phyloP scores from a whole-genome alignment of 2,329 filamentous ascomycete genomes.

The Aspergillus sp. region DNA sequence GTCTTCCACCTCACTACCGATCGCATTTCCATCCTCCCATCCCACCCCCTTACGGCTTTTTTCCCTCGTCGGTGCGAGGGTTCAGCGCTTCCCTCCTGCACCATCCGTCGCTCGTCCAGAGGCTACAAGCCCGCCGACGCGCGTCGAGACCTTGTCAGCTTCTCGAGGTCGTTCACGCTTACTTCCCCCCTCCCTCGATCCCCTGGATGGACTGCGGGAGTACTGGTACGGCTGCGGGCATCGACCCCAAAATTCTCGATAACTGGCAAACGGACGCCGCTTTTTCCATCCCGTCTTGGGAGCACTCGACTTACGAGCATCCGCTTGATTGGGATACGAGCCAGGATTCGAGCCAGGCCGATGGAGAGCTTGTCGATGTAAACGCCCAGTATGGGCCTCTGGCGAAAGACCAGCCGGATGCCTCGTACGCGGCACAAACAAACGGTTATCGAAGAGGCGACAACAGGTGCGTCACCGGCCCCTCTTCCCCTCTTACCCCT shows the following conservation, averaged over 20 bases:
- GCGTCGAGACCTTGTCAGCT: constrained; percentile 15
- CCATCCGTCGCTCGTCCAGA: neutral
- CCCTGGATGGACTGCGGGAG: constrained; percentile 41
- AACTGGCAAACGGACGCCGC: constrained; percentile 39
- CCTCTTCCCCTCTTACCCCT: neutral
- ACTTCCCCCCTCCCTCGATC: constrained; percentile 6
- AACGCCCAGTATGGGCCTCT: constrained; percentile 31
- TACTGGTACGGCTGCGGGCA: constrained; percentile 38
- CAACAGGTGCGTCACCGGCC: constrained; percentile 26
- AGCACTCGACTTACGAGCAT: constrained; percentile 36
- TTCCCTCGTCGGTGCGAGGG: neutral
- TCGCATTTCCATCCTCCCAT: constrained; percentile 1
- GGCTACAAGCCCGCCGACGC: constrained; percentile 4
- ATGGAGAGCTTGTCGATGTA: constrained; percentile 36
- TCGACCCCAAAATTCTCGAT: constrained; percentile 43
- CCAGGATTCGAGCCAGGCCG: constrained; percentile 39
- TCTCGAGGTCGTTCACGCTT: constrained; percentile 10
- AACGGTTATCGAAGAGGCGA: constrained; percentile 24
- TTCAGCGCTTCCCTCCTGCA: neutral
- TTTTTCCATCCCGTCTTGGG: constrained; percentile 37
- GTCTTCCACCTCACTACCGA: neutral
- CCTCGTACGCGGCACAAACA: constrained; percentile 24
- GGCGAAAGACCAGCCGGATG: constrained; percentile 18
- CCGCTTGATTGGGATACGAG: constrained; percentile 40
- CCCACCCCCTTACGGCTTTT: neutral